phyloP scores from a whole-genome alignment of 176 grass and related monocot genomes.

The Thinopyrum elongatum region DNA sequence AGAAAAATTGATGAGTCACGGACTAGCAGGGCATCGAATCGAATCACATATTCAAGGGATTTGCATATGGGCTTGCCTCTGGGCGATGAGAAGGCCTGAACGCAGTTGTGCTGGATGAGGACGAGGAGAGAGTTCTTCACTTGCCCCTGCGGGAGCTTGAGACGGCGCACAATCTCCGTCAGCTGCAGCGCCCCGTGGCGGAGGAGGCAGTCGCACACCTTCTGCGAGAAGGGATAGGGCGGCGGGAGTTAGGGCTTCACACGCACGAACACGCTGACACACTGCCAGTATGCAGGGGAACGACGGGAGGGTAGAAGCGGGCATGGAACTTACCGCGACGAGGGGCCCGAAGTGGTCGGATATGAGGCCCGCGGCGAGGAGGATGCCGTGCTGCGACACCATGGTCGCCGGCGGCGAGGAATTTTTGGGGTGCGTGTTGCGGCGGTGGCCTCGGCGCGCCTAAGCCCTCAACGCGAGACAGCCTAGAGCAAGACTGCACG shows the following conservation, averaged over 20 bases:
- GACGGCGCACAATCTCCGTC: slow-evolving; percentile 52
- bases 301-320: background rate
- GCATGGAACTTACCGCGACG: slow-evolving; percentile 51
- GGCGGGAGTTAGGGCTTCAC: background rate
- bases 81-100: slow-evolving; percentile 64
- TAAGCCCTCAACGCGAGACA: too few species aligned
- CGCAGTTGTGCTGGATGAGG: slow-evolving; percentile 92
- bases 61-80: slow-evolving; percentile 28
- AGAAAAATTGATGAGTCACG: slow-evolving; percentile 4
- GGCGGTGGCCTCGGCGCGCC: too few species aligned
- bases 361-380: slow-evolving; percentile 56
- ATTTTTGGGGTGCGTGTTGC: too few species aligned
- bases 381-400: slow-evolving; percentile 53
- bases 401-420: slow-evolving; percentile 32
- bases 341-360: slow-evolving; percentile 67
- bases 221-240: slow-evolving; percentile 33
- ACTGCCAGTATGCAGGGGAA: too few species aligned
- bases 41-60: background rate
- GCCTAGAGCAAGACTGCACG: too few species aligned
- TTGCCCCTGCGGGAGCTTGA: slow-evolving; percentile 35
- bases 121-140: slow-evolving; percentile 87
- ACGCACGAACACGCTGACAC: too few species aligned
- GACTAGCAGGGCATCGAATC: background rate
- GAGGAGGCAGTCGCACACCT: slow-evolving; percentile 77
- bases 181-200: slow-evolving; percentile 55